phyloP scores from a whole-genome alignment of 192 early-diverging fungal species.

The Coemansia sp. region DNA sequence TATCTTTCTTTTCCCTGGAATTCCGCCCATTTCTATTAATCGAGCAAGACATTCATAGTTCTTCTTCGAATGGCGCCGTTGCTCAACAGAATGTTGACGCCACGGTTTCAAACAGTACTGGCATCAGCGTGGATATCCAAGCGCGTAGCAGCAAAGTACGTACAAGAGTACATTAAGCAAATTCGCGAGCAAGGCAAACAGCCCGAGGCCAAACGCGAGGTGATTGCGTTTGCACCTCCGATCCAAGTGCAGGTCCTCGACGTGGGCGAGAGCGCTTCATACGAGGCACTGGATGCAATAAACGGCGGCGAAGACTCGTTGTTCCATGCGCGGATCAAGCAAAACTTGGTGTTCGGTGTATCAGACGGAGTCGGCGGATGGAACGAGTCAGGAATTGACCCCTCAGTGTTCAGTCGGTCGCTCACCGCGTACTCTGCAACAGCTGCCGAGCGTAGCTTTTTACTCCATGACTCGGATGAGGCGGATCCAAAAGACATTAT shows the following conservation, averaged over 20 bases:
- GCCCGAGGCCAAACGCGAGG: slow-evolving; percentile 4
- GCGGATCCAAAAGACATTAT: slow-evolving; percentile 46
- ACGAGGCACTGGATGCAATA: slow-evolving; percentile 44
- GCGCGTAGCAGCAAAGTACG: slow-evolving; percentile 41
- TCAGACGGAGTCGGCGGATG: slow-evolving; percentile 53
- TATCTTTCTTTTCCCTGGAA: background rate
- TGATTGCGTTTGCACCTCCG: slow-evolving; percentile 36
- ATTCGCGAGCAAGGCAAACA: slow-evolving; percentile 13
- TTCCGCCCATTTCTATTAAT: background rate
- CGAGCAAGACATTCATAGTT: too few relatives aligned
- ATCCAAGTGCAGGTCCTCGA: slow-evolving; percentile 49
- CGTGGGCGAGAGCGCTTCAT: slow-evolving; percentile 5
- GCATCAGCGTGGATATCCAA: slow-evolving; percentile 55
- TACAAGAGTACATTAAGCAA: slow-evolving; percentile 38
- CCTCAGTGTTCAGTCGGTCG: slow-evolving; percentile 48
- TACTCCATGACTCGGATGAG: slow-evolving; percentile 50
- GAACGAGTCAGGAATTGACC: slow-evolving; percentile 51
- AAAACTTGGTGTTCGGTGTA: slow-evolving; percentile 49
- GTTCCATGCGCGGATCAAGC: slow-evolving; percentile 42
- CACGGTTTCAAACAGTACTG: slow-evolving; percentile 42
- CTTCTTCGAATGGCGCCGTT: slow-evolving; percentile 3
- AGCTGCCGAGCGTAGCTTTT: slow-evolving; percentile 21
- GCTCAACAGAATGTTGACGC: slow-evolving; percentile 22
- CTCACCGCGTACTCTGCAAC: slow-evolving; percentile 40
- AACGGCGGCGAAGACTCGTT: slow-evolving; percentile 52